phyloP scores from a whole-genome alignment of 83 land plant genomes.

The Larix sibirica region DNA sequence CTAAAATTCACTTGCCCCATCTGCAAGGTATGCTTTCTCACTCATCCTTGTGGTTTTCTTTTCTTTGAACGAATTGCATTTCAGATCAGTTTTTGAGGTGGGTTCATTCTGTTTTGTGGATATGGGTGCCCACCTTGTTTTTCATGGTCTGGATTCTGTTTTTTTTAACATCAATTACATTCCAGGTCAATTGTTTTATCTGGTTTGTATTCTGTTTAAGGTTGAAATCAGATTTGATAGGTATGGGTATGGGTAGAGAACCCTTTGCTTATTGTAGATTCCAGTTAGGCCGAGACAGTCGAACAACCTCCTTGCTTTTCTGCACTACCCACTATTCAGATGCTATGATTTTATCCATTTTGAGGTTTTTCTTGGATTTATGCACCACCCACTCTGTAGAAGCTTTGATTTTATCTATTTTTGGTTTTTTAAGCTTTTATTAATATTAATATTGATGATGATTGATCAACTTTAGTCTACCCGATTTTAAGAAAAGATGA shows the following conservation, averaged over 20 bases:
- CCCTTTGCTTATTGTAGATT: background rate
- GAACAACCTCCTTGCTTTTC: background rate
- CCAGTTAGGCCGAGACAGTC: background rate
- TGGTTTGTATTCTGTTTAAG: too few relatives aligned
- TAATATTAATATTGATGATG: too few relatives aligned
- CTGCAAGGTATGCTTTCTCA: slow-evolving; percentile 58
- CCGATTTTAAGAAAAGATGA: too few relatives aligned
- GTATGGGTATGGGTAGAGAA: background rate
- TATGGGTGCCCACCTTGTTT: background rate
- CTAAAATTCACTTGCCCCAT: slow-evolving; percentile 80
- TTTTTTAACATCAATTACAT: background rate
- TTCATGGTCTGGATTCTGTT: background rate
- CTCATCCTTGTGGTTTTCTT: background rate
- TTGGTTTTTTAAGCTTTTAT: too few relatives aligned
- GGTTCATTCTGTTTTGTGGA: background rate
- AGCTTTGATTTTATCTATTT: too few relatives aligned
- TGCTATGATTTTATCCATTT: background rate
- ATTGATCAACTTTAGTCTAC: too few relatives aligned
- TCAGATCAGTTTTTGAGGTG: slow-evolving; percentile 3
- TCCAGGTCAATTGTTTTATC: background rate
- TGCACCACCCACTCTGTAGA: background rate
- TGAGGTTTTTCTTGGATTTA: background rate
- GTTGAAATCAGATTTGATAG: too few relatives aligned
- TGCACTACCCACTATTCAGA: background rate
- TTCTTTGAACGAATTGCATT: background rate